phyloP scores from a whole-genome alignment of 83 land plant species.

The Picea engelmannii region DNA sequence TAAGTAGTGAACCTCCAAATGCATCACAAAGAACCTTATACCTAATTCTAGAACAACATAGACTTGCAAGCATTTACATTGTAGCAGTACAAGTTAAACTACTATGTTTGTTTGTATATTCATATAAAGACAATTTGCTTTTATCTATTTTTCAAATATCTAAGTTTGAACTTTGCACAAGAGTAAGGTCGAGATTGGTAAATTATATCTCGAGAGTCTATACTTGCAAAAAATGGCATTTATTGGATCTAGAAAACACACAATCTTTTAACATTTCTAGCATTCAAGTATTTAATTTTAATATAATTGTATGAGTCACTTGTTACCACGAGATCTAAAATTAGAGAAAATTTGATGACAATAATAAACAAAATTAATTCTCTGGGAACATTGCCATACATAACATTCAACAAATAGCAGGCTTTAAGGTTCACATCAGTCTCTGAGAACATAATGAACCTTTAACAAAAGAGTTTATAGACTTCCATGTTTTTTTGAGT shows the following conservation, averaged over 20 bases:
- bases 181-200: not conserved
- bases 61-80: too few relatives aligned
- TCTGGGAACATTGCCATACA: too few relatives aligned
- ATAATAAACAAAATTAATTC: not conserved
- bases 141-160: not conserved
- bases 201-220: not conserved
- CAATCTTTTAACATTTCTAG: not conserved
- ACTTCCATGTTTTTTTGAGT: too few relatives aligned
- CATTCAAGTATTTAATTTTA: not conserved
- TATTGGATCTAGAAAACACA: not conserved
- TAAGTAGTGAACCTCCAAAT: too few relatives aligned
- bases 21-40: too few relatives aligned
- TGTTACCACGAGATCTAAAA: not conserved
- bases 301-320: not conserved
- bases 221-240: not conserved
- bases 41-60: too few relatives aligned
- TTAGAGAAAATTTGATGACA: not conserved
- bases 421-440: not conserved
- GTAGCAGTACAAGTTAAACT: too few relatives aligned
- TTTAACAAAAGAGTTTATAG: not conserved
- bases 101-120: not conserved
- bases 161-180: not conserved
- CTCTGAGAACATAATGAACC: not conserved
- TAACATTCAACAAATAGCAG: too few relatives aligned
- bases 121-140: not conserved